These are phyloP conservation scores for Tolypocladium sp. DNA, from an alignment of 2,329 filamentous ascomycete species.

Conservation along the genomic window DNA sequence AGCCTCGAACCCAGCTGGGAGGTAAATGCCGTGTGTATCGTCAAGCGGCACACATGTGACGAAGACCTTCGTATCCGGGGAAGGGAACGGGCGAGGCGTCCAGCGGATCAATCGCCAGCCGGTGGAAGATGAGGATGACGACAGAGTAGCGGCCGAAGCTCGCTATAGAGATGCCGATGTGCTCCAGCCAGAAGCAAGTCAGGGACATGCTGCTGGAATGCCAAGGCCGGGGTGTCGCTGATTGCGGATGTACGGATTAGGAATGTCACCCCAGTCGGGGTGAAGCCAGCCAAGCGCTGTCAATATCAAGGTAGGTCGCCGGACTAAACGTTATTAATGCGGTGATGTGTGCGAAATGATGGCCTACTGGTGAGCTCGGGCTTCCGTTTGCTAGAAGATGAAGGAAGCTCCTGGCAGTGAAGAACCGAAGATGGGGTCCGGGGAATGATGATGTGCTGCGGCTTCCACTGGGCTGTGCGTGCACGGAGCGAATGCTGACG, in stretches of 20 bases:
- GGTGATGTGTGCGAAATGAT: not conserved
- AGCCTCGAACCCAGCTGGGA: not conserved
- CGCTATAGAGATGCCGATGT: not conserved
- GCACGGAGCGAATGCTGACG: not conserved
- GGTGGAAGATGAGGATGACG: not conserved
- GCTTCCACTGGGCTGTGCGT: not conserved
- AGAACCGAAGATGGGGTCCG: not conserved
- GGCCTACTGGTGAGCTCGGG: not conserved
- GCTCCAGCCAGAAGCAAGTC: not conserved
- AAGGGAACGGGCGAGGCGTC: too few relatives aligned
- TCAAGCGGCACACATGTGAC: not conserved
- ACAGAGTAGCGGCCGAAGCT: not conserved
- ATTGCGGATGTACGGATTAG: not conserved
- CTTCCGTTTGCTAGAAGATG: not conserved
- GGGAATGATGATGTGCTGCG: not conserved
- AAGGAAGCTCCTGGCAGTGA: not conserved
- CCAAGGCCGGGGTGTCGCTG: not conserved
- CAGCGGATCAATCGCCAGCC: too few relatives aligned
- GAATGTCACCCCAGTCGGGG: not conserved
- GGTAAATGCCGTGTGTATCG: not conserved
- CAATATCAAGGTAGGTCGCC: not conserved
- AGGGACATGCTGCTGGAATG: not conserved
- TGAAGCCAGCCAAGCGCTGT: not conserved
- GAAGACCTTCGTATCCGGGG: not conserved
- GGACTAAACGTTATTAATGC: not conserved